Evolutionary conservation across 2,329 filamentous ascomycete species (phyloP).

Genomic region (Neocucurbitaria cava): DNA sequence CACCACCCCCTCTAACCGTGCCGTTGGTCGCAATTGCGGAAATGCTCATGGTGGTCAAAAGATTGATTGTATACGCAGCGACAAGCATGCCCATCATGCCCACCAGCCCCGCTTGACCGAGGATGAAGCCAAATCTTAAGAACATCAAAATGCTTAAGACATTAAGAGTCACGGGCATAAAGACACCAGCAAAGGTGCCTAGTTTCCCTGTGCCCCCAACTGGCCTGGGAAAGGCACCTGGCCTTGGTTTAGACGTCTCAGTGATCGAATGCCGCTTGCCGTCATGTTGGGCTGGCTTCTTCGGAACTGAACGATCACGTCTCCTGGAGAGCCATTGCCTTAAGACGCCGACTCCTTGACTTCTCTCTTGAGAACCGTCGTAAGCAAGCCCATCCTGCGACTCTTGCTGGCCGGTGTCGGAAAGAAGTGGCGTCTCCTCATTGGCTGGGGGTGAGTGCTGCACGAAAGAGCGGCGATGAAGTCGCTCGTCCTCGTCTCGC

Average conservation of each 20-base stretch:
- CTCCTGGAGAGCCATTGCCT: slow-evolving; percentile 35
- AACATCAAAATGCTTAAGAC: slow-evolving; percentile 94
- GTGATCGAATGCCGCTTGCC: slow-evolving; percentile 31
- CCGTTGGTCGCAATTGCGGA: slow-evolving; percentile 91
- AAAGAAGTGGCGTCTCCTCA: slow-evolving; percentile 45
- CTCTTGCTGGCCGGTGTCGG: neutral
- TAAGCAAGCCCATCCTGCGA: slow-evolving; percentile 6
- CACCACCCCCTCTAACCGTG: slow-evolving; percentile 84
- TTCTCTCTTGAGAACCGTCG: slow-evolving; percentile 19
- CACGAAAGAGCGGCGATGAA: slow-evolving; percentile 50
- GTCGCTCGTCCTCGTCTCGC: slow-evolving; percentile 53
- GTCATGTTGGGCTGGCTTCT: slow-evolving; percentile 11
- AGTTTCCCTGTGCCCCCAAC: slow-evolving; percentile 66
- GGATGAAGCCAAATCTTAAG: slow-evolving; percentile 82
- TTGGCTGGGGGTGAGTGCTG: slow-evolving; percentile 35
- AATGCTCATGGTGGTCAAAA: slow-evolving; percentile 84
- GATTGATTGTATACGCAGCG: slow-evolving; percentile 78
- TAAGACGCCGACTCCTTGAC: slow-evolving; percentile 28
- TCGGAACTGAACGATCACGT: slow-evolving; percentile 18
- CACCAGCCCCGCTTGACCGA: slow-evolving; percentile 79
- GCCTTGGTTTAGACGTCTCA: slow-evolving; percentile 37
- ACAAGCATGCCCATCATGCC: slow-evolving; percentile 79
- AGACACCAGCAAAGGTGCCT: slow-evolving; percentile 71
- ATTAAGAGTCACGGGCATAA: slow-evolving; percentile 87
- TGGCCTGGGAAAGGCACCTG: slow-evolving; percentile 50